Base-by-base conservation (phyloP, 75 land plant species). In the Adiantum capillusveneris region DNA sequence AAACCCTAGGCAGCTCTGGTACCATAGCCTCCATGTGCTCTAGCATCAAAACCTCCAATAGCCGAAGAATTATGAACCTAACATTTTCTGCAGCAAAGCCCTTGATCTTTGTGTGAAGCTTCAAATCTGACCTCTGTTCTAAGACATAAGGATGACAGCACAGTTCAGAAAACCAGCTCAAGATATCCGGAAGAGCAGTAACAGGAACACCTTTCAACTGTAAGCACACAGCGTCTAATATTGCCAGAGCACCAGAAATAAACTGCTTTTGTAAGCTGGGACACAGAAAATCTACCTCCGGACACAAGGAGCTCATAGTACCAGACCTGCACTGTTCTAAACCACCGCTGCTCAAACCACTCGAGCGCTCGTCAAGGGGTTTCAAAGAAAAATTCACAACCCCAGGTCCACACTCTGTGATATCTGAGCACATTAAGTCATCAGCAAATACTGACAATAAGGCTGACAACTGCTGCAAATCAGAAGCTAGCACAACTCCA, bases 1-100 rank as follows among this genome's bases (percentile, higher is more conserved):
- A 72, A 29, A 92, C 74, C 73, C 90, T 66, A 19, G 98, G 89
- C 29, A 88, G 70, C 68, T 92, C 98, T 51, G 90, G 98, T 11
- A 85, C 56, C 45, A 92, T 74, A 34, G 94, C 82, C 76, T 88
- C 98, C 83, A 88, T 81, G 64, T 92, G 95, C 68, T 92, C 94
- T 56, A 53, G 19, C 29, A 88, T 65, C 59, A 92, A 88, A 34
- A 85, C 84, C 75, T 92, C 94, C 44, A 92, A 67, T 7, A 88
- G 45, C 14, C 73, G 77, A 31, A 88, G 69, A 25, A 85, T 65
- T n/a, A 87, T 56, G 42, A 75, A 77, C 60, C 74, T 89, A 19
- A 85, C 80, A 76, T 92, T 88, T 46, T 63, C 75, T 14, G 73
- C 76, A 57, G 67, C 60, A 57, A 66, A 81, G 17, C 96, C 90